Evolutionary conservation across 2,329 filamentous ascomycete genomes (phyloP).

Genomic region (Rutstroemia sydowiana): DNA sequence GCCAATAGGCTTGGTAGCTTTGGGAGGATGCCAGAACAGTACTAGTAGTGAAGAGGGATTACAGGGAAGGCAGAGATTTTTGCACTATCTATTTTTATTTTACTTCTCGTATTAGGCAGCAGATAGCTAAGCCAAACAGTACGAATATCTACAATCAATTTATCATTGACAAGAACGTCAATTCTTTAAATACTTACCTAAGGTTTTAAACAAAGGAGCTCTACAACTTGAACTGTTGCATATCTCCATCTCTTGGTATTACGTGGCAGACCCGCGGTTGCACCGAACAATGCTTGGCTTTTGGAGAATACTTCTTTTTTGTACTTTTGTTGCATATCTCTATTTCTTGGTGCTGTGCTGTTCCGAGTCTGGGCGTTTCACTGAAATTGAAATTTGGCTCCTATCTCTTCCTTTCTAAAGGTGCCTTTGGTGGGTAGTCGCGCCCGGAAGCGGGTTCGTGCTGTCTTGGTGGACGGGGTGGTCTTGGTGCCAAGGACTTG

Average conservation of each 20-base stretch:
- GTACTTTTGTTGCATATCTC: conserved; percentile 4
- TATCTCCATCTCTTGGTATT: conserved; percentile 9
- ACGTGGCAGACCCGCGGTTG: not conserved
- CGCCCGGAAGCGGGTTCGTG: no score
- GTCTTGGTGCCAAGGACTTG: no score
- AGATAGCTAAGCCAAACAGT: not conserved
- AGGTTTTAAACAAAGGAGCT: not conserved
- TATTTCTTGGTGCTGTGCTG: not conserved
- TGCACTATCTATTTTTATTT: not conserved
- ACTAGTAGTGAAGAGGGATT: not conserved
- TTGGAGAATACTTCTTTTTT: not conserved
- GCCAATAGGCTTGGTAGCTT: not conserved
- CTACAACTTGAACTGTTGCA: not conserved
- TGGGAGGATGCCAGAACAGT: not conserved
- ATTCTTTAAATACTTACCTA: not conserved
- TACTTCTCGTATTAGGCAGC: not conserved
- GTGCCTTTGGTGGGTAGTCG: no score
- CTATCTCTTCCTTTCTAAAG: no score
- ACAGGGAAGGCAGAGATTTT: not conserved
- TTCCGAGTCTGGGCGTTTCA: not conserved
- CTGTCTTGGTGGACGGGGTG: no score
- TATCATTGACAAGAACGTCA: not conserved
- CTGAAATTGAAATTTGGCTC: not conserved
- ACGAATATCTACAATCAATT: not conserved
- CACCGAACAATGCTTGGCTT: not conserved